Base-by-base conservation (phyloP, 768 basidiomycete species). In the Boletus edulis region DNA sequence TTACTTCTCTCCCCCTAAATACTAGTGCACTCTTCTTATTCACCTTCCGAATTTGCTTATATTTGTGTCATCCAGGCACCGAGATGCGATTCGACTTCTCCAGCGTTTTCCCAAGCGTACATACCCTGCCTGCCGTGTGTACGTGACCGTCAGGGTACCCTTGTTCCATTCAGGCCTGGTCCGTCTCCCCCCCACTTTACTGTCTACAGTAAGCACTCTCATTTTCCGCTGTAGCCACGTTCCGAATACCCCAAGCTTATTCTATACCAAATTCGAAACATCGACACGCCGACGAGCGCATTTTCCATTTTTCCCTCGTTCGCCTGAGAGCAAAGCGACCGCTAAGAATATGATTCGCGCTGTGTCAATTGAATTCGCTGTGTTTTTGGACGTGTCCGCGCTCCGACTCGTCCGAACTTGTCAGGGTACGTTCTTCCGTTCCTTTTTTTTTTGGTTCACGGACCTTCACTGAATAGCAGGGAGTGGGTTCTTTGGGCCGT, bases 51-150 rank as follows among this genome's bases (percentile, higher is more conserved):
- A 60, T 63, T 52, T 61, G 18, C 48, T 52, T 46, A 27, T 61
- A 54, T 61, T 49, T 39, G 51, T 52, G 29, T 17, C 35, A 3
- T 31, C 51, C 51, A 63, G 62, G 62, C 53, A 63, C 58, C 51
- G 54, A 63, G 58, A 55, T 49, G 27, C 22, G 35, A 29, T 35
- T 49, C 52, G 20, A 40, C n/a, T 51, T 40, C 15, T 37, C 29
- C 14, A 27, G 3, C 24, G 10, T 27, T 45, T 41, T 61, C 55
- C 59, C 52, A 61, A 39, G 43, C 24, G 15, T 46, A 15, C 32
- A 10, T 35, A 13, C 20, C 38, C 38, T 39, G 38, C n/a, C 8
- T 39, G 29, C 38, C 38, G 41, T 34, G 44, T 44, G 39, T 49
- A 47, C 9, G 50, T 35, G 37, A 50, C 45, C 18, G 20, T 20